phyloP scores from a whole-genome alignment of 208 protist genomes.

The Crithidia mellificae region DNA sequence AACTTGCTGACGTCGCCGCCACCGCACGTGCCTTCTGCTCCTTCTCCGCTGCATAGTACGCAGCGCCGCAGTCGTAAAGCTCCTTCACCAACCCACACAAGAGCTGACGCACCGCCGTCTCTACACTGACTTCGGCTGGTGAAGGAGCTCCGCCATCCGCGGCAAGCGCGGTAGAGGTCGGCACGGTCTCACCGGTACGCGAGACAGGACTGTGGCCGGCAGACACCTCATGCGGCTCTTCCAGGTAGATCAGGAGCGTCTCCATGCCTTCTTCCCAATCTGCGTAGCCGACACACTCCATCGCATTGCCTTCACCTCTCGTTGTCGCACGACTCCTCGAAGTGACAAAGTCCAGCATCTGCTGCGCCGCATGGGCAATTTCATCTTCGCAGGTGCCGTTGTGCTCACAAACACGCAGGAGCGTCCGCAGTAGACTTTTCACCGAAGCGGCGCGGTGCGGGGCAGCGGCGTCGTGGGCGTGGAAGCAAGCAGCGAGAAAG shows the following conservation, averaged over 20 bases:
- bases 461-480: background rate
- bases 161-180: background rate
- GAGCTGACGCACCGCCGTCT: constrained; percentile 22
- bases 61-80: constrained; percentile 25
- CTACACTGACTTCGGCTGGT: background rate
- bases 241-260: constrained; percentile 43
- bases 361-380: background rate
- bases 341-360: background rate
- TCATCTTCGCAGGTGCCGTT: background rate
- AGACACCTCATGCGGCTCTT: constrained; percentile 11
- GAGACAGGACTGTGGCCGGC: background rate
- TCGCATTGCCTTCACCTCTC: too few species aligned
- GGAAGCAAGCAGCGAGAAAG: constrained; percentile 30
- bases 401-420: constrained; percentile 1
- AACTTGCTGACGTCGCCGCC: too few species aligned
- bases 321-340: too few species aligned
- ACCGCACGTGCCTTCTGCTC: background rate
- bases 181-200: background rate
- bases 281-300: too few species aligned
- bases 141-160: too few species aligned
- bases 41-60: constrained; percentile 16
- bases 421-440: background rate
- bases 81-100: constrained; percentile 22
- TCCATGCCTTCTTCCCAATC: constrained; percentile 59
- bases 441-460: constrained; percentile 10